Evolutionary conservation across 805 yeast species (phyloP).

Genomic region (Wickerhamiella parazyma): DNA sequence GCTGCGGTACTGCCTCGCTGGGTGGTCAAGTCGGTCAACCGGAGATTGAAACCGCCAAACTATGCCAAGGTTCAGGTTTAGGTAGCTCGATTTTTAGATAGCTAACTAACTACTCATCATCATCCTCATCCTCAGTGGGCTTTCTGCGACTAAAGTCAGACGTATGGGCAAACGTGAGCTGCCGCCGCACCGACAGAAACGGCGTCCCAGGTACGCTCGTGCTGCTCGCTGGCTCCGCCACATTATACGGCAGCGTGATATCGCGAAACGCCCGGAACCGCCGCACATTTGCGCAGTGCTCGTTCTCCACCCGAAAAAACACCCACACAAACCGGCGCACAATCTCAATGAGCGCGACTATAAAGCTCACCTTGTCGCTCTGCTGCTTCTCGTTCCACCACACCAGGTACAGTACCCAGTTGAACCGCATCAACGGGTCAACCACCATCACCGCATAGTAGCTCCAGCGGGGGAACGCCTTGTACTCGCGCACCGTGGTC

Average conservation of each 20-base stretch:
- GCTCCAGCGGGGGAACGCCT: constrained; percentile 38
- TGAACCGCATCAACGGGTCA: constrained; percentile 68
- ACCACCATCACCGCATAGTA: constrained; percentile 64
- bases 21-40: constrained; percentile 61
- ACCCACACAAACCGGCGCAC: constrained; percentile 81
- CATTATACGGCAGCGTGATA: constrained; percentile 66
- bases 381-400: constrained; percentile 70
- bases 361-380: constrained; percentile 73
- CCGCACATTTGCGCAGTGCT: constrained; percentile 82
- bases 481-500: constrained; percentile 10
- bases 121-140: constrained; percentile 17
- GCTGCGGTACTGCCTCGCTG: constrained; percentile 80
- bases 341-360: constrained; percentile 70
- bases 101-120: constrained; percentile 18
- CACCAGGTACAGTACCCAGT: constrained; percentile 82
- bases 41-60: constrained; percentile 80
- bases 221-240: constrained; percentile 5
- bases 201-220: not conserved
- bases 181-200: not conserved
- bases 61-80: constrained; percentile 79
- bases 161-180: constrained; percentile 15
- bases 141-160: constrained; percentile 21
- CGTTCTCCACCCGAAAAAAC: constrained; percentile 87
- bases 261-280: constrained; percentile 80
- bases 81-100: no score